Conservation (phyloP, 2,329 filamentous ascomycete species). For the Ascomycota sp. region DNA sequence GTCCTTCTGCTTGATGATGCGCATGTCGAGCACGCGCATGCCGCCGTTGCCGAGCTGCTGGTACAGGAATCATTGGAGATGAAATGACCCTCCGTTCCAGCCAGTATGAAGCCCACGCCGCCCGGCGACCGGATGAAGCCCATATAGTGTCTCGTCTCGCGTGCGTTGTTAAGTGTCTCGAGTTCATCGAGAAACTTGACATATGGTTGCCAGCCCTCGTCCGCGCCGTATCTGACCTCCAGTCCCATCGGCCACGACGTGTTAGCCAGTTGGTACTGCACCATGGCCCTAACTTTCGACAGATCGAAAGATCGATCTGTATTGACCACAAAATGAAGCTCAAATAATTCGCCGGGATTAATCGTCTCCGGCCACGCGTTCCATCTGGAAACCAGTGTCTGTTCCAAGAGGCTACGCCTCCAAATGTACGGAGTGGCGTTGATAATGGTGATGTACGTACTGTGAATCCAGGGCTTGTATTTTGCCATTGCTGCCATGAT, state of each 20-base stretch:
- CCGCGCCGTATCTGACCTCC: conserved; percentile 7
- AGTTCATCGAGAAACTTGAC: conserved; percentile 7
- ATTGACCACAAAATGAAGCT: conserved; percentile 1
- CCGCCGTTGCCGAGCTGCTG: conserved; percentile 7
- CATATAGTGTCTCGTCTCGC: conserved; percentile 3
- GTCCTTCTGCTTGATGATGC: too few relatives aligned
- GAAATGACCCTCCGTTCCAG: conserved; percentile 12
- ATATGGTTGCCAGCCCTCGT: conserved; percentile 1
- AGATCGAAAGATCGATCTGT: not conserved
- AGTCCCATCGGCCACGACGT: conserved; percentile 9
- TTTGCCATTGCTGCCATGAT: too few relatives aligned
- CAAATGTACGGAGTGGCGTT: conserved; percentile 15
- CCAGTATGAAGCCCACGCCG: conserved; percentile 9
- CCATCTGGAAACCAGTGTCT: conserved; percentile 7
- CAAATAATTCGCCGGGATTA: conserved; percentile 6
- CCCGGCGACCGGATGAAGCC: conserved; percentile 3
- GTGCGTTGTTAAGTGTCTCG: conserved; percentile 5
- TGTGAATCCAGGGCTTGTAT: not conserved
- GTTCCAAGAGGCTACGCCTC: conserved; percentile 4
- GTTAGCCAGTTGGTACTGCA: conserved; percentile 9
- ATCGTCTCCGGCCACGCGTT: conserved; percentile 8
- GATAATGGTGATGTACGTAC: conserved; percentile 9
- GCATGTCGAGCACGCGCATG: conserved; percentile 11
- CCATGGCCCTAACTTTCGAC: conserved; percentile 9
- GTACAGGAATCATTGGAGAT: conserved; percentile 7